Percentiles rank a stretch among this genome's conserved stretches.
Conservation (phyloP, 495 filamentous ascomycete genomes). For the Penicillium robsamsonii region DNA sequence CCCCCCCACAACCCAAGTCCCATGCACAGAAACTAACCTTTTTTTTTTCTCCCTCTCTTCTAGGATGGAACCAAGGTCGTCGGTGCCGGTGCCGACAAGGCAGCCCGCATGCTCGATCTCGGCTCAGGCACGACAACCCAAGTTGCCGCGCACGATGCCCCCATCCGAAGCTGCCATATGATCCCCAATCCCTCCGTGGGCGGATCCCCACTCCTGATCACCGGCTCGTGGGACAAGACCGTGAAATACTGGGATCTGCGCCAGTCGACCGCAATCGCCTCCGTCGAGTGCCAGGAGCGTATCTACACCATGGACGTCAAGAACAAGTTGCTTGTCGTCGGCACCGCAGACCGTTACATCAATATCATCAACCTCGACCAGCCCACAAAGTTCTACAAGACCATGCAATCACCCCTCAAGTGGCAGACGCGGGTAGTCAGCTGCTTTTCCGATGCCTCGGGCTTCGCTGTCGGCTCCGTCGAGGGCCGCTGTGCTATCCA, state of each 20-base stretch:
- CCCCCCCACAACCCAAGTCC: not conserved
- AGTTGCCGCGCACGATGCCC: conserved; percentile 75
- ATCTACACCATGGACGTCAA: conserved; percentile 85
- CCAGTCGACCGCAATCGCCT: conserved; percentile 58
- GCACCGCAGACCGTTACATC: conserved; percentile 84
- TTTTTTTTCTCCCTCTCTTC: conserved; percentile 4
- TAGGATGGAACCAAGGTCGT: conserved; percentile 74
- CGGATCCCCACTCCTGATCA: conserved; percentile 66
- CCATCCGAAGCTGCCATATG: conserved; percentile 77
- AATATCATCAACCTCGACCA: conserved; percentile 81
- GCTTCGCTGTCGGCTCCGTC: conserved; percentile 84
- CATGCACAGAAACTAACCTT: conserved; percentile 10
- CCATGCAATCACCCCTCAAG: conserved; percentile 78
- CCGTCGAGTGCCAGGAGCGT: conserved; percentile 69
- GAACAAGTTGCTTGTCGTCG: conserved; percentile 74
- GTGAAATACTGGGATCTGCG: conserved; percentile 95
- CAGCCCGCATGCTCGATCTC: conserved; percentile 75
- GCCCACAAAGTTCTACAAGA: conserved; percentile 76
- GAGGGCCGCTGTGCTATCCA: conserved; percentile 89
- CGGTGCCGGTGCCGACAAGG: conserved; percentile 82
- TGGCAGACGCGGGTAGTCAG: conserved; percentile 85
- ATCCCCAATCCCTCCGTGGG: conserved; percentile 53
- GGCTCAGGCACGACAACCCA: conserved; percentile 54
- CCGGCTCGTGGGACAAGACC: conserved; percentile 94
- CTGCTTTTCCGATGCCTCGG: conserved; percentile 78